phyloP scores from a whole-genome alignment of 73 alveolate genomes.

The Stentor coeruleus region DNA sequence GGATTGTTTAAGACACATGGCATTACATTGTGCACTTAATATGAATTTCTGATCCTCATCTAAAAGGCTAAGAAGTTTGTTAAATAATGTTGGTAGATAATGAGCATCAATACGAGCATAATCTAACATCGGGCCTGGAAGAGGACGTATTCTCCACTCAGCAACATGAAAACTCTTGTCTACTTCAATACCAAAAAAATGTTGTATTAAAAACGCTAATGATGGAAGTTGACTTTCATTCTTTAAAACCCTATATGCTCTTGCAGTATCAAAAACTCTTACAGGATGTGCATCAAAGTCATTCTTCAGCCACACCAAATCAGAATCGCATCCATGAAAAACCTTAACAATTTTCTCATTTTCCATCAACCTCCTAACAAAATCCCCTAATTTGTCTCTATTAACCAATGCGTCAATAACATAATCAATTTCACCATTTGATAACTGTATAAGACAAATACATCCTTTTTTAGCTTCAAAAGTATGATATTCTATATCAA shows the following conservation, averaged over 20 bases:
- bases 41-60: constrained; percentile 27
- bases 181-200: constrained; percentile 54
- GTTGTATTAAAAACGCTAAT: constrained; percentile 37
- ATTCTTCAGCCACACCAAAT: constrained; percentile 68
- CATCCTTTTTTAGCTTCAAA: constrained; percentile 61
- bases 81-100: constrained; percentile 42
- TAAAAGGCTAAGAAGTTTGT: background rate
- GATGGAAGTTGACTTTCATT: constrained; percentile 29
- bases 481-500: constrained; percentile 84
- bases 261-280: constrained; percentile 88
- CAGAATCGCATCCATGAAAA: constrained; percentile 93
- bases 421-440: constrained; percentile 64
- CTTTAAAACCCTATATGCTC: constrained; percentile 59
- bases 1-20: background rate
- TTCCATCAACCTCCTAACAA: constrained; percentile 39
- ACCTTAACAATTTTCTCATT: constrained; percentile 60
- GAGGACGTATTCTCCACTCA: constrained; percentile 94
- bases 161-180: constrained; percentile 81
- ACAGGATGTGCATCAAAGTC: constrained; percentile 73
- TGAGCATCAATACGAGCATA: constrained; percentile 90
- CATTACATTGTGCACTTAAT: constrained; percentile 4
- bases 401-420: constrained; percentile 68
- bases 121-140: constrained; percentile 86
- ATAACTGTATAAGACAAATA: constrained; percentile 72
- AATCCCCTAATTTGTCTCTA: constrained; percentile 51